A percentile compares a stretch with the other conserved stretches of the same genome.
Conservation (phyloP, 371 early-diverging fungal species). For the Saksenaea vasiformis region DNA sequence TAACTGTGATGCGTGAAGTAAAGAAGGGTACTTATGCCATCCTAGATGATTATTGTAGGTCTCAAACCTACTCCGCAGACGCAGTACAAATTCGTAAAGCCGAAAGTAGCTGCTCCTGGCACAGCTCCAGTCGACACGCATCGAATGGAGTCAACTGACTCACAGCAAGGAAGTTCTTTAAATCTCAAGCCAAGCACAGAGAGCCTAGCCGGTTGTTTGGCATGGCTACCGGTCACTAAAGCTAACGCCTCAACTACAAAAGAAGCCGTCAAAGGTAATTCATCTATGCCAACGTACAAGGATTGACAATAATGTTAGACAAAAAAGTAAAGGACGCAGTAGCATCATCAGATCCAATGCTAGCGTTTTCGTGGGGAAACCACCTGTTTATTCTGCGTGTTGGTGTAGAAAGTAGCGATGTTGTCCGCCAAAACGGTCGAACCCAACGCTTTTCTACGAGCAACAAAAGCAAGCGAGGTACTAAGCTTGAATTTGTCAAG, state of each 20-base stretch:
- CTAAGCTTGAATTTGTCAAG: constrained; percentile 53
- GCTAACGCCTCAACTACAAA: constrained; percentile 13
- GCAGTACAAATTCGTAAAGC: constrained; percentile 63
- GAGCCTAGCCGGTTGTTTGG: constrained; percentile 59
- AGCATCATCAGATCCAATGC: constrained; percentile 49
- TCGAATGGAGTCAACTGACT: neutral
- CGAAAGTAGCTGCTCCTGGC: constrained; percentile 27
- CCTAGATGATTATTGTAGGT: constrained; percentile 72
- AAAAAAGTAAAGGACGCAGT: constrained; percentile 16
- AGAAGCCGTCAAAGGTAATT: constrained; percentile 17
- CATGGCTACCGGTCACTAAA: constrained; percentile 66
- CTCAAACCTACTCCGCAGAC: constrained; percentile 75
- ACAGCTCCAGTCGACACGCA: neutral
- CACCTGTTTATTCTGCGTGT: constrained; percentile 61
- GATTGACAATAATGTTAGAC: neutral
- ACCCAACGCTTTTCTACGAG: constrained; percentile 4
- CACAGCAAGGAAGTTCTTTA: constrained; percentile 9
- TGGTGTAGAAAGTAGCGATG: constrained; percentile 23
- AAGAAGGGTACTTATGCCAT: neutral
- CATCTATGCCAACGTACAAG: neutral
- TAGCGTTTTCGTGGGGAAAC: constrained; percentile 69
- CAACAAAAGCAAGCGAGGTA: constrained; percentile 30
- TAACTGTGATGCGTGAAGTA: constrained; percentile 15
- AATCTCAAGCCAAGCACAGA: constrained; percentile 27
- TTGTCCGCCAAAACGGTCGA: constrained; percentile 7